These are phyloP conservation scores for Trametes cinnabarina DNA, from an alignment of 768 basidiomycete species.

Conservation along the genomic window DNA sequence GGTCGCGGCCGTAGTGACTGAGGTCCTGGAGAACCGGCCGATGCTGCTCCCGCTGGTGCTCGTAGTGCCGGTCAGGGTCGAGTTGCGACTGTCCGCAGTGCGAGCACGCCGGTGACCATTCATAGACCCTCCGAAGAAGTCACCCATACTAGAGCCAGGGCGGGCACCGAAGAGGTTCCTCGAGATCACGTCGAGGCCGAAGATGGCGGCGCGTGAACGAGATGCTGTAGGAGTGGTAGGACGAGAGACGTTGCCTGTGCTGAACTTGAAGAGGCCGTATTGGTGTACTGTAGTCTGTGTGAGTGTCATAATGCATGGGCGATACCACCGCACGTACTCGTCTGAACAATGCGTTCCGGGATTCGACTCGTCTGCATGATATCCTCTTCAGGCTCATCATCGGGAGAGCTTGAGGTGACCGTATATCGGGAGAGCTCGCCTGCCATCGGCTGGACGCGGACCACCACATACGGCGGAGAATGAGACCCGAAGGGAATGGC, in stretches of 20 bases:
- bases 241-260: constrained; percentile 69
- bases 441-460: constrained; percentile 79
- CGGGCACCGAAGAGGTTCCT: constrained; percentile 80
- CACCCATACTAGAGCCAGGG: constrained; percentile 65
- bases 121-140: constrained; percentile 74
- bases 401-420: constrained; percentile 71
- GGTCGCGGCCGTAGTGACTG: constrained; percentile 66
- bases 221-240: constrained; percentile 83
- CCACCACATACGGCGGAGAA: constrained; percentile 72
- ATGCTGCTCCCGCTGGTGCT: constrained; percentile 66
- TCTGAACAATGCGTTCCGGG: constrained; percentile 73
- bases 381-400: constrained; percentile 76
- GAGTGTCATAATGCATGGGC: background rate
- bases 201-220: constrained; percentile 74
- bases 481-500: constrained; percentile 72
- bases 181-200: constrained; percentile 86
- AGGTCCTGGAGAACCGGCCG: constrained; percentile 63
- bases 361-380: constrained; percentile 77
- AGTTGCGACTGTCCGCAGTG: constrained; percentile 67
- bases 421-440: constrained; percentile 80
- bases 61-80: constrained; percentile 68
- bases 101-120: constrained; percentile 66
- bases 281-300: constrained; percentile 61
- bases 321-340: constrained; percentile 47
- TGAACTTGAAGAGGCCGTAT: constrained; percentile 86